phyloP scores from a whole-genome alignment of 495 filamentous ascomycete species.

The Bryoglossum gracile region DNA sequence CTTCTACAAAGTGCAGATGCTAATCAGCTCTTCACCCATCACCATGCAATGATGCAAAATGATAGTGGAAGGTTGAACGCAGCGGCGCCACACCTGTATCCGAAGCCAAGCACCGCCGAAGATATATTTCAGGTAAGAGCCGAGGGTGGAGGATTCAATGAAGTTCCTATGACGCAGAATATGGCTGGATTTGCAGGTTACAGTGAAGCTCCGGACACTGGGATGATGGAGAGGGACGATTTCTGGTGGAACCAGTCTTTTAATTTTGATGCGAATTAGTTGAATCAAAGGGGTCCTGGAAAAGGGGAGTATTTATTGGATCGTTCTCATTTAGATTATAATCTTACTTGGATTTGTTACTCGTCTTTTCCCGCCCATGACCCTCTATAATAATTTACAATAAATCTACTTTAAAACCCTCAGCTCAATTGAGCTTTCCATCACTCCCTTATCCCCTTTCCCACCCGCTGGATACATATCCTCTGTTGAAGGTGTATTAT shows the following conservation, averaged over 20 bases:
- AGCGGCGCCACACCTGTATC: background rate
- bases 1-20: background rate
- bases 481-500: background rate
- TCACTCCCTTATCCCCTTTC: background rate
- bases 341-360: background rate
- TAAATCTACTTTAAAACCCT: background rate
- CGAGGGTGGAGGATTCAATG: background rate
- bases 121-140: background rate
- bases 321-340: background rate
- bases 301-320: background rate
- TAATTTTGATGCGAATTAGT: background rate
- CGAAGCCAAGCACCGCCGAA: background rate
- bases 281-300: background rate
- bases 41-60: background rate
- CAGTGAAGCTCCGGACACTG: background rate
- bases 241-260: conserved; percentile 2
- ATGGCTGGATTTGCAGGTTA: background rate
- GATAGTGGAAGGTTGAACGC: background rate
- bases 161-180: background rate
- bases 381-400: too few species aligned
- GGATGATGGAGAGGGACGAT: background rate
- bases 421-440: background rate
- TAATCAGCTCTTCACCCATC: background rate
- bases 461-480: background rate
- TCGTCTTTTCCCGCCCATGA: too few species aligned